Evolutionary conservation across 257 asterid species (phyloP), one percentile per base, ranked within the genome.

Genomic region (Nicotiana otophora): DNA sequence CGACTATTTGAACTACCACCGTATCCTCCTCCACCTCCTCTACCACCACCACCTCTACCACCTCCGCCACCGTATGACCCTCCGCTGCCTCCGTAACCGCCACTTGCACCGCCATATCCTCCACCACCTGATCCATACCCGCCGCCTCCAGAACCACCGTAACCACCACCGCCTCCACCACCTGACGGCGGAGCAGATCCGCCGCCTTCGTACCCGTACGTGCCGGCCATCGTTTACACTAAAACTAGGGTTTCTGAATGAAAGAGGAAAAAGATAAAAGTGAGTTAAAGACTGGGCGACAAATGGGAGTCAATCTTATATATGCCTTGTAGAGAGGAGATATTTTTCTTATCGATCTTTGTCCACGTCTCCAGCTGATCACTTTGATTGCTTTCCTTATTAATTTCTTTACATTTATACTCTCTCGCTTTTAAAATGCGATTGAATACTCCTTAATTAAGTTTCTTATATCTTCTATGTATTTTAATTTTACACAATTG

Each of bases 11-110:
- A 88, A 84, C 85, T 85, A 80, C 94, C 94, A 7, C 95, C 93
- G 68, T 89, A 93, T 16, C 93, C 93, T 8, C 86, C 84, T 7
- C 93, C 90, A 33, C 91, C 91, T 14, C 89, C 84, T 20, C 89
- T 84, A 3, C 88, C 74, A 6, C 81, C 54, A 2, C 83, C 82
- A 3, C 81, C 76, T 5, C 85, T 69, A 20, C 82, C 66, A 11
- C 82, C 77, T 4, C 88, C 85, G 1, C 87, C 85, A 28, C 82
- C 70, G n/a, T 81, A 1, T 87, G 81, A 78, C 51, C 84, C 86
- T 6, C 79, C 84, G 0, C 75, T 31, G 3, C 81, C 83, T 1
- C 54, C 81, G 4, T 39, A 39, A 39, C 48, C 48, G 48, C 48
- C 48, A 1, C 48, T 39, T 39, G 48, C 48, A 39, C 48, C 86